Conservation (phyloP, 345 rosid genomes). For the Eucalyptus erythrocorys region DNA sequence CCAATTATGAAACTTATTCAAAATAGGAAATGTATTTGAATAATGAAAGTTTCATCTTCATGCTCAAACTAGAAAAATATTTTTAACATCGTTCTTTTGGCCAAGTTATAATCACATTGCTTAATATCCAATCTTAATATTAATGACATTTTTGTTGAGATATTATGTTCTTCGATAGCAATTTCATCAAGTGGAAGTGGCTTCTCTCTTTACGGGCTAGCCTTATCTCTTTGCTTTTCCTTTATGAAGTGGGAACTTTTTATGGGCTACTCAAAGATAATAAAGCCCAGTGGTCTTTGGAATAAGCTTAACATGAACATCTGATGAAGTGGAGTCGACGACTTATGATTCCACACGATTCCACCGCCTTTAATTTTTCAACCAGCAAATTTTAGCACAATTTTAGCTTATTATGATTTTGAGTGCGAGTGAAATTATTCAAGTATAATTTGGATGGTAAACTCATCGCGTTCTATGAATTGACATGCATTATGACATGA, state of each 20-base stretch:
- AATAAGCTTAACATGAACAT: not conserved
- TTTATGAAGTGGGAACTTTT: not conserved
- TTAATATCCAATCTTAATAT: not conserved
- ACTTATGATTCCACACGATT: not conserved
- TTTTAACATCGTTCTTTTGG: too few species aligned
- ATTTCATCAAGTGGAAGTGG: not conserved
- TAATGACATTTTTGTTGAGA: not conserved
- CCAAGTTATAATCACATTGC: not conserved
- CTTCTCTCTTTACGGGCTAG: not conserved
- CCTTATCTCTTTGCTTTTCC: not conserved
- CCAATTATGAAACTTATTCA: too few species aligned
- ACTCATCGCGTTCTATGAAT: not conserved
- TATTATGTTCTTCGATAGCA: not conserved
- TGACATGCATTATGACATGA: not conserved
- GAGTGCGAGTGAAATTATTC: not conserved
- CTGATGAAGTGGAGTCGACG: not conserved
- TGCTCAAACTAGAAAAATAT: too few species aligned
- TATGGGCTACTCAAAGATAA: not conserved
- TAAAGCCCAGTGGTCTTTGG: not conserved
- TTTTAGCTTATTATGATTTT: not conserved
- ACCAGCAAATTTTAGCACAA: not conserved
- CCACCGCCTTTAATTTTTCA: not conserved
- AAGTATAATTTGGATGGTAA: not conserved
- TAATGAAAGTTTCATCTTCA: too few species aligned
- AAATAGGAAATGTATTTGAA: too few species aligned